A percentile compares a stretch with the other conserved stretches of the same genome.
Evolutionary conservation across 1,284 basidiomycete species (phyloP).

Genomic region (Rhodotorula sp.): DNA sequence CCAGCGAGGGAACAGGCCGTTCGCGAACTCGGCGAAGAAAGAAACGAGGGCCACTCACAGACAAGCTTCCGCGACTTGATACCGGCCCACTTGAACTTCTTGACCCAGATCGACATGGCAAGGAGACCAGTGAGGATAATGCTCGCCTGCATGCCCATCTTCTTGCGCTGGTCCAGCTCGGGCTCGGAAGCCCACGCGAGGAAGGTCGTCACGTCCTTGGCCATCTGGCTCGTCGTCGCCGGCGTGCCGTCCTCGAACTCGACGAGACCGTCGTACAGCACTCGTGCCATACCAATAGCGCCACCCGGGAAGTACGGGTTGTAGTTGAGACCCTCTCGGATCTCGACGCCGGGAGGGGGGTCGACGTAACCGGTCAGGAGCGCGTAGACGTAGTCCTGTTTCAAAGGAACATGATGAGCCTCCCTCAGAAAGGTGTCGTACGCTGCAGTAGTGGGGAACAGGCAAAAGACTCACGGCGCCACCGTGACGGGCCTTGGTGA

Average conservation of each 20-base stretch:
- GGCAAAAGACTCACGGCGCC: slow-evolving; percentile 62
- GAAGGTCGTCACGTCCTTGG: slow-evolving; percentile 97
- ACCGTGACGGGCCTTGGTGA: slow-evolving; percentile 97
- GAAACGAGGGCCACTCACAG: slow-evolving; percentile 9
- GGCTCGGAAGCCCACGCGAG: slow-evolving; percentile 74
- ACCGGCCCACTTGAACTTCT: slow-evolving; percentile 89
- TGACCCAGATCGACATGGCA: slow-evolving; percentile 79
- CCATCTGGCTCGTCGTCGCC: slow-evolving; percentile 98
- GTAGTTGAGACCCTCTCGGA: slow-evolving; percentile 97
- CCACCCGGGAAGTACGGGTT: slow-evolving; percentile 89
- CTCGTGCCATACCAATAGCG: slow-evolving; percentile 96
- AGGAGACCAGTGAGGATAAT: slow-evolving; percentile 83
- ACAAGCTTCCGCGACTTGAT: slow-evolving; percentile 88
- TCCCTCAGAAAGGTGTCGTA: neutral
- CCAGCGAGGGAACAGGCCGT: slow-evolving; percentile 49
- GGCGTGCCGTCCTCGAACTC: slow-evolving; percentile 96
- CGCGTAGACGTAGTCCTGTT: slow-evolving; percentile 94
- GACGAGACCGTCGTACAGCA: slow-evolving; percentile 77
- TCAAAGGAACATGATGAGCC: no score
- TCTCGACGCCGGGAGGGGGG: slow-evolving; percentile 90
- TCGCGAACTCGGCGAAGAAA: neutral
- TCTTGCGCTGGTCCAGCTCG: slow-evolving; percentile 96
- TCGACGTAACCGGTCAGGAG: slow-evolving; percentile 97
- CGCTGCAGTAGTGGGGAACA: no score
- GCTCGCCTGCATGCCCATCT: slow-evolving; percentile 68